These are phyloP conservation scores for Kluyveromyces dobzhanskii DNA, from an alignment of 805 yeast genomes.

Conservation along the genomic window DNA sequence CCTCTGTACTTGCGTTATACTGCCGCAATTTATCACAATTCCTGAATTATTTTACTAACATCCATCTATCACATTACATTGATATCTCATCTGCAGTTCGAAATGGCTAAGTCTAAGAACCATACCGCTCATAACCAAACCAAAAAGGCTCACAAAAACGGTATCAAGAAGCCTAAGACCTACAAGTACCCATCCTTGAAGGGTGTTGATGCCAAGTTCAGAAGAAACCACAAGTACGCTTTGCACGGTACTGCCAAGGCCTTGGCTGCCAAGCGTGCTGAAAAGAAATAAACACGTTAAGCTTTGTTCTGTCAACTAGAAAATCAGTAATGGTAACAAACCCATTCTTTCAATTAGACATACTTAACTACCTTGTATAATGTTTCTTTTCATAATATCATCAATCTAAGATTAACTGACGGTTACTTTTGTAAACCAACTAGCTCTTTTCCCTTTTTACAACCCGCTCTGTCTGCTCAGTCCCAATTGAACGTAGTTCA, in stretches of 20 bases:
- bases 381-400: slow-evolving; percentile 3
- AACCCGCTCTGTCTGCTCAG: too few relatives aligned
- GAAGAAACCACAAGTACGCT: slow-evolving; percentile 99
- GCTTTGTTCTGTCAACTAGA: too few relatives aligned
- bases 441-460: too few relatives aligned
- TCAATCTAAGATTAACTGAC: neutral
- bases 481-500: too few relatives aligned
- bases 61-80: too few relatives aligned
- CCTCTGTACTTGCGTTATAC: too few relatives aligned
- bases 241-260: slow-evolving; percentile 95
- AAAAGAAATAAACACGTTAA: slow-evolving; percentile 24
- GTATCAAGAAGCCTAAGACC: slow-evolving; percentile 98
- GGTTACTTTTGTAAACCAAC: neutral
- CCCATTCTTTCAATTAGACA: neutral
- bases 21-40: too few relatives aligned
- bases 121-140: slow-evolving; percentile 99
- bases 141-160: slow-evolving; percentile 99
- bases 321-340: too few relatives aligned
- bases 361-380: neutral
- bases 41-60: too few relatives aligned
- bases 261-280: slow-evolving; percentile 69
- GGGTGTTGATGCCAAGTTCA: slow-evolving; percentile 99
- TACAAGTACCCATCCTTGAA: slow-evolving; percentile 96
- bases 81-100: slow-evolving; percentile 12
- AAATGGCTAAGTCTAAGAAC: slow-evolving; percentile 99